Conservation (phyloP, 1,284 basidiomycete genomes). For the Heliocybe sulcata region DNA sequence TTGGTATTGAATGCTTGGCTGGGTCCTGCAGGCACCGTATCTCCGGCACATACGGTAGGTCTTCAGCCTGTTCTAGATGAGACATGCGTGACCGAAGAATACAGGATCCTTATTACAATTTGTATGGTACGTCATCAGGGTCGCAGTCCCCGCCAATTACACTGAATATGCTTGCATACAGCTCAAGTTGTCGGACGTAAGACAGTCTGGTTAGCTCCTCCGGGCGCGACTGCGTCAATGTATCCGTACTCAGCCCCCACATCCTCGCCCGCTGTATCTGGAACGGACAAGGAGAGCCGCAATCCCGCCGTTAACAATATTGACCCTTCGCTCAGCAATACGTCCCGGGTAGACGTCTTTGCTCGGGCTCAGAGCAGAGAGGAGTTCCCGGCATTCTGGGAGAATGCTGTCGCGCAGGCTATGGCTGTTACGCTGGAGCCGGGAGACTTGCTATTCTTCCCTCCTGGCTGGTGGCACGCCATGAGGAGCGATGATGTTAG, state of each 20-base stretch:
- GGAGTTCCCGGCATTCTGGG: conserved; percentile 42
- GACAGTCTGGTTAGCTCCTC: conserved; percentile 90
- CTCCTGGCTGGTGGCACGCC: conserved; percentile 91
- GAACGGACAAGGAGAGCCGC: conserved; percentile 15
- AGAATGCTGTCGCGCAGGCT: conserved; percentile 57
- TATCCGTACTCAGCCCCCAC: conserved; percentile 31
- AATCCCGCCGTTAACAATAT: conserved; percentile 31
- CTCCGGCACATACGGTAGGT: conserved; percentile 86
- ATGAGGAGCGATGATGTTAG: conserved; percentile 77
- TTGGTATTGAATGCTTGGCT: conserved; percentile 85
- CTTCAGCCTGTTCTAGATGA: conserved; percentile 7
- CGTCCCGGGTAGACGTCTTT: conserved; percentile 66
- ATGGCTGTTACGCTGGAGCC: conserved; percentile 61
- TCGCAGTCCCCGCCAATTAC: conserved; percentile 68
- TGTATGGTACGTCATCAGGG: conserved; percentile 84
- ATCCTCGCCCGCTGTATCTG: conserved; percentile 2
- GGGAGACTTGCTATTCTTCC: conserved; percentile 84
- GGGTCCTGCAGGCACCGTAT: conserved; percentile 70
- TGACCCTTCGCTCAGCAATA: conserved; percentile 50
- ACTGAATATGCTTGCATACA: conserved; percentile 19
- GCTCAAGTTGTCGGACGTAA: conserved; percentile 87
- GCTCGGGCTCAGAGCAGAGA: conserved; percentile 16
- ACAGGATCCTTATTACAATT: conserved; percentile 91
- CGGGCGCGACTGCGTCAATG: conserved; percentile 47
- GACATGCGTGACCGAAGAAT: neutral